phyloP scores from a whole-genome alignment of 2,329 filamentous ascomycete species.

The Colletotrichum musae region DNA sequence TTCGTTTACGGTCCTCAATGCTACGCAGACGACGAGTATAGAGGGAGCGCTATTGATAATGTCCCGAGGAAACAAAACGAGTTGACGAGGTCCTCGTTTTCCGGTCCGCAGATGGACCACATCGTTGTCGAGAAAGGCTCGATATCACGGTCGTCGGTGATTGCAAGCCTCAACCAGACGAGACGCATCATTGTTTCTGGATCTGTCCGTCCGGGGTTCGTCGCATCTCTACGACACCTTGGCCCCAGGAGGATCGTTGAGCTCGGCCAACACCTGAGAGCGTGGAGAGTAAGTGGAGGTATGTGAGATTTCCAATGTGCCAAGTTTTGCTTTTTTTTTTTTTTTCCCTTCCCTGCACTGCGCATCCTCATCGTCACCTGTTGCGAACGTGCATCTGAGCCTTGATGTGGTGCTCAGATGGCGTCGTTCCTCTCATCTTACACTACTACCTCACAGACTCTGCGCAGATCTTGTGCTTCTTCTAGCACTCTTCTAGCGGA shows the following conservation, averaged over 20 bases:
- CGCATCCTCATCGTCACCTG: too few relatives aligned
- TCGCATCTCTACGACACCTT: constrained; percentile 20
- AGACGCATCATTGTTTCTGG: constrained; percentile 10
- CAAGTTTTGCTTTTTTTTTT: constrained; percentile 11
- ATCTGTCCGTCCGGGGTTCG: constrained; percentile 14
- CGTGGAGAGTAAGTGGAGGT: constrained; percentile 28
- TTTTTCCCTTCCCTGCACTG: too few relatives aligned
- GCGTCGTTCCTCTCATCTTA: too few relatives aligned
- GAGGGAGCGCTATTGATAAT: neutral
- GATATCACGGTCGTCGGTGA: constrained; percentile 15
- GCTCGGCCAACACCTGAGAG: constrained; percentile 3
- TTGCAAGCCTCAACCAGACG: neutral
- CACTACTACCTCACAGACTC: neutral
- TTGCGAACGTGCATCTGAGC: too few relatives aligned
- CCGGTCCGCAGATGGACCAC: neutral
- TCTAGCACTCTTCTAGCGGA: constrained; percentile 12
- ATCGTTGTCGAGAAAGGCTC: neutral
- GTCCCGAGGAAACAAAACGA: constrained; percentile 5
- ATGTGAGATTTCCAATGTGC: neutral
- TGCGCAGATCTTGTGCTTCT: neutral
- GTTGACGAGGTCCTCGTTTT: neutral
- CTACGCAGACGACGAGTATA: constrained; percentile 16
- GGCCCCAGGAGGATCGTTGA: neutral
- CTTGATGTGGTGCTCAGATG: too few relatives aligned
- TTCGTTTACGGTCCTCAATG: constrained; percentile 4